phyloP scores from a whole-genome alignment of 2,329 filamentous ascomycete species.

The Cladosporium oxysporum region DNA sequence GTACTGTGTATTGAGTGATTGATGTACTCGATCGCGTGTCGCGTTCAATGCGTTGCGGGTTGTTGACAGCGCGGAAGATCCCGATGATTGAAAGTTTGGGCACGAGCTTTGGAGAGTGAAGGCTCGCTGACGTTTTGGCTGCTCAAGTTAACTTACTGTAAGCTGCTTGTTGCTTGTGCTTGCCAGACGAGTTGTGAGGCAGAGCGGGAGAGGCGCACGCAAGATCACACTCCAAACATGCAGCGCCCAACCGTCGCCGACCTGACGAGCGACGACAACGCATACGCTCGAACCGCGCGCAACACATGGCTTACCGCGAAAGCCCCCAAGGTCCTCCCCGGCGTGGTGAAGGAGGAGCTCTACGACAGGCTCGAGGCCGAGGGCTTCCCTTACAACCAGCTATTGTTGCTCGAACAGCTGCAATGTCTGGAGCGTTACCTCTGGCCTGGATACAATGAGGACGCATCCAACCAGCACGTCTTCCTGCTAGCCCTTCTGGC shows the following conservation, averaged over 20 bases:
- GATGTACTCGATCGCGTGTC: background rate
- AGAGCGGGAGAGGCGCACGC: constrained; percentile 11
- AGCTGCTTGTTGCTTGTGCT: background rate
- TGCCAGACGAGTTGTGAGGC: background rate
- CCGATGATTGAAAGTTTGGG: constrained; percentile 9
- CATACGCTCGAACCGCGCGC: constrained; percentile 70
- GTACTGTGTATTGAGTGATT: background rate
- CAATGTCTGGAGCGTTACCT: constrained; percentile 92
- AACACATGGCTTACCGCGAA: constrained; percentile 79
- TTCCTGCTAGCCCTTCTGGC: constrained; percentile 81
- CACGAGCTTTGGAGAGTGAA: background rate
- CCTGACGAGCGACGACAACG: constrained; percentile 64
- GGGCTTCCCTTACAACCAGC: constrained; percentile 72
- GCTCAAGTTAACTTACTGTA: background rate
- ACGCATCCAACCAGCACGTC: constrained; percentile 89
- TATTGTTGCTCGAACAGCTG: constrained; percentile 83
- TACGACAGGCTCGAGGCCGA: constrained; percentile 87
- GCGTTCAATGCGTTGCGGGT: background rate
- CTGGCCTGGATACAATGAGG: constrained; percentile 82
- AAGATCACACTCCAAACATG: constrained; percentile 23
- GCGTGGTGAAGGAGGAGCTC: constrained; percentile 81
- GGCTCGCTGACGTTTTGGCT: constrained; percentile 15
- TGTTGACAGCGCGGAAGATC: constrained; percentile 6
- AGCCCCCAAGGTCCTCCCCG: constrained; percentile 69
- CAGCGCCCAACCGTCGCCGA: constrained; percentile 67